Evolutionary conservation across 83 land plant genomes (phyloP).

Genomic region (Diphasiastrum complanatum): DNA sequence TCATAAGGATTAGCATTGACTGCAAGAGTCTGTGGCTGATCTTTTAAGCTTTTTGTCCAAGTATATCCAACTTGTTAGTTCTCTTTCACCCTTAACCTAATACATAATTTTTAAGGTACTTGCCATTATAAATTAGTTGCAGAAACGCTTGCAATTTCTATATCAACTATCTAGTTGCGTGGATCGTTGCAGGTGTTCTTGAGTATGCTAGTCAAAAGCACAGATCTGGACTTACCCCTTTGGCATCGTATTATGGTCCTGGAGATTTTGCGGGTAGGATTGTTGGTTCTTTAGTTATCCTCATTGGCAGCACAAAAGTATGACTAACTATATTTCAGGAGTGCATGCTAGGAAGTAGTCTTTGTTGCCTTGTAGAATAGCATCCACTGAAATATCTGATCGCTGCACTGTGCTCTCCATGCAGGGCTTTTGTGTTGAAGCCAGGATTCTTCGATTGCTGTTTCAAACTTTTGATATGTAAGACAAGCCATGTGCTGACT

Average conservation of each 20-base stretch:
- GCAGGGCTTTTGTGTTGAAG: slow-evolving; percentile 98
- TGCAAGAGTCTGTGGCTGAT: too few relatives aligned
- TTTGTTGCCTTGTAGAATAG: neutral
- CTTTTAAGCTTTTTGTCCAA: too few relatives aligned
- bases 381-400: neutral
- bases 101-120: too few relatives aligned
- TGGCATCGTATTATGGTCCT: slow-evolving; percentile 99
- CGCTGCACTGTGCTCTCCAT: neutral
- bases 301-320: neutral
- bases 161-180: neutral
- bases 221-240: slow-evolving; percentile 71
- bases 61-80: too few relatives aligned
- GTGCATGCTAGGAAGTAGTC: neutral
- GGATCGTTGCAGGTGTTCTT: slow-evolving; percentile 91
- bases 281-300: neutral
- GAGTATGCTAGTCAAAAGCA: slow-evolving; percentile 77
- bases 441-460: slow-evolving; percentile 77
- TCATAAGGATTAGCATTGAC: too few relatives aligned
- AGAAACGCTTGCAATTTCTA: neutral
- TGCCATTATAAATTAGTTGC: too few relatives aligned
- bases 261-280: slow-evolving; percentile 80
- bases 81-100: too few relatives aligned
- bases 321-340: neutral
- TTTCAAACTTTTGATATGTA: slow-evolving; percentile 97
- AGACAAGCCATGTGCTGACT: too few relatives aligned